Percentiles rank a stretch among this genome's conserved stretches.
Conservation (phyloP, 805 yeast genomes). For the Jamesozyma piceae region DNA sequence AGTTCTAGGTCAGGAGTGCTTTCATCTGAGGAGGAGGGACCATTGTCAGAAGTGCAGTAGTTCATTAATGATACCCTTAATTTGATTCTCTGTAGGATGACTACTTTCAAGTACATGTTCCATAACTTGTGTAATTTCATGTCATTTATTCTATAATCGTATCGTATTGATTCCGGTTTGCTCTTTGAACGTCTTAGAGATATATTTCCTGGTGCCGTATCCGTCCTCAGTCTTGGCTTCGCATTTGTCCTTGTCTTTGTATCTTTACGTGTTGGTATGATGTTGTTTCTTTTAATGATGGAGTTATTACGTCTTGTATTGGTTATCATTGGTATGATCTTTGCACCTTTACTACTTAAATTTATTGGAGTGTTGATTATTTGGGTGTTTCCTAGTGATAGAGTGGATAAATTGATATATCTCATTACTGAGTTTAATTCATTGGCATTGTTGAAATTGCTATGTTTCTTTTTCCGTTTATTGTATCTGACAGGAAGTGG, state of each 20-base stretch:
- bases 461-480: background rate
- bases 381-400: conserved; percentile 2
- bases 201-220: too few relatives aligned
- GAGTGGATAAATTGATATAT: conserved; percentile 9
- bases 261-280: background rate
- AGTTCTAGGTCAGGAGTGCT: too few relatives aligned
- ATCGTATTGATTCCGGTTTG: background rate
- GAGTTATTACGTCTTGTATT: background rate
- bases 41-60: too few relatives aligned
- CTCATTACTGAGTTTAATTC: conserved; percentile 17
- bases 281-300: background rate
- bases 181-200: background rate
- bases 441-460: conserved; percentile 5
- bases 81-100: conserved; percentile 28
- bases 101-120: conserved; percentile 27
- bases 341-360: background rate
- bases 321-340: background rate
- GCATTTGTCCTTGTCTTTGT: background rate
- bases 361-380: background rate
- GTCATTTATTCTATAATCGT: background rate
- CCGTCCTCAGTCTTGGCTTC: background rate
- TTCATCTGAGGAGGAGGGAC: too few relatives aligned
- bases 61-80: conserved; percentile 19
- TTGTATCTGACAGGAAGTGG: background rate
- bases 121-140: conserved; percentile 16